These are phyloP conservation scores for Neurospora sublineolata DNA, from an alignment of 495 filamentous ascomycete genomes.

Conservation along the genomic window DNA sequence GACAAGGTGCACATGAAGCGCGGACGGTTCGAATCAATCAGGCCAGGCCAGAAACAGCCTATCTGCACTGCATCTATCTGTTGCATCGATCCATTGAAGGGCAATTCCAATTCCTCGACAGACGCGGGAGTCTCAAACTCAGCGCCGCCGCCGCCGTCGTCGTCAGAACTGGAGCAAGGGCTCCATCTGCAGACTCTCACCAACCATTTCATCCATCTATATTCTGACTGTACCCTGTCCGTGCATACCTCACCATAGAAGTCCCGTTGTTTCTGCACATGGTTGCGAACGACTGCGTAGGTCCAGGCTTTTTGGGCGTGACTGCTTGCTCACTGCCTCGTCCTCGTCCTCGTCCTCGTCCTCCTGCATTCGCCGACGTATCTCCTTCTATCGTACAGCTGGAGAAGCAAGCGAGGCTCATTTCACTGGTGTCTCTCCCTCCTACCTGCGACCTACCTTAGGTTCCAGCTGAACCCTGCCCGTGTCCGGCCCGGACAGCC, in stretches of 20 bases:
- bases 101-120: neutral
- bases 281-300: neutral
- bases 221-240: neutral
- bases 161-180: neutral
- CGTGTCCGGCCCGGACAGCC: neutral
- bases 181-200: neutral
- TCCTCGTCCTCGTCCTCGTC: neutral
- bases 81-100: neutral
- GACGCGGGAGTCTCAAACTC: neutral
- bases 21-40: neutral
- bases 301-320: neutral
- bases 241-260: neutral
- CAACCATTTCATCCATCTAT: neutral
- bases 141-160: neutral
- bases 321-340: neutral
- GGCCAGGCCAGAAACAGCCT: neutral
- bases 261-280: neutral
- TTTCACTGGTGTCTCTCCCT: neutral
- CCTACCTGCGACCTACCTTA: neutral
- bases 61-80: neutral
- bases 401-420: neutral
- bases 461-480: neutral
- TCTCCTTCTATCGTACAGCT: neutral
- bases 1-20: neutral
- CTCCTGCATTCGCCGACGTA: neutral